Conservation (phyloP, 495 filamentous ascomycete genomes). For the Glarea lozoyensis region DNA sequence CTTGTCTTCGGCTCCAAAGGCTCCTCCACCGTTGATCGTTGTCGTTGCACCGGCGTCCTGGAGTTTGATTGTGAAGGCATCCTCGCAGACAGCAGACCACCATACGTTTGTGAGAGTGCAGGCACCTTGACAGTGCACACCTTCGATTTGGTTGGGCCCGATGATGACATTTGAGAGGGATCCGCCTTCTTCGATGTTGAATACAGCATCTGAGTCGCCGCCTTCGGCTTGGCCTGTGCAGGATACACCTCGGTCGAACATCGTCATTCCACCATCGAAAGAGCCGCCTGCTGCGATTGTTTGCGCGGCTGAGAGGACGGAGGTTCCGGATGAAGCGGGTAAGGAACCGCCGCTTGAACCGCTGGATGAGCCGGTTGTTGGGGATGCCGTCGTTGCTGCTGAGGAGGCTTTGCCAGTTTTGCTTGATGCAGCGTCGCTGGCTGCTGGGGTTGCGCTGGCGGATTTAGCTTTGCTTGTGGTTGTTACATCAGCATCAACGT, state of each 20-base stretch:
- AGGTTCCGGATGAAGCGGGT: constrained; percentile 6
- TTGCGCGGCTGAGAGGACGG: constrained; percentile 16
- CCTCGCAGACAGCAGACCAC: constrained; percentile 45
- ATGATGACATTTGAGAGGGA: constrained; percentile 45
- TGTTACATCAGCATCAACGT: no score
- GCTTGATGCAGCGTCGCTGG: no score
- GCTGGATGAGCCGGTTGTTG: background rate
- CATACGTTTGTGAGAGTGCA: constrained; percentile 47
- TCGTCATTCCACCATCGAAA: constrained; percentile 37
- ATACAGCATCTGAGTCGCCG: constrained; percentile 41
- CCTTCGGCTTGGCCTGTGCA: constrained; percentile 39
- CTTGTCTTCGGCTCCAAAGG: constrained; percentile 49
- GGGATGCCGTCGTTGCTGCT: background rate
- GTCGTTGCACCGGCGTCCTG: constrained; percentile 17
- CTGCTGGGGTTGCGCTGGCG: no score
- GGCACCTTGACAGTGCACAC: constrained; percentile 39
- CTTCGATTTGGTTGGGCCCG: constrained; percentile 43
- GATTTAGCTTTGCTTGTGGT: no score
- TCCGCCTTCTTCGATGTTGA: constrained; percentile 37
- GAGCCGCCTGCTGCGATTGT: constrained; percentile 29
- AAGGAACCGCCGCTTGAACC: background rate
- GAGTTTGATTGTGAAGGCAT: constrained; percentile 35
- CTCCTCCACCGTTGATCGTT: constrained; percentile 49
- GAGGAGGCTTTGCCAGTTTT: no score
- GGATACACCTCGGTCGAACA: constrained; percentile 35